These are phyloP conservation scores for Dendryphion nanum DNA, from an alignment of 2,329 filamentous ascomycete species.

Conservation along the genomic window DNA sequence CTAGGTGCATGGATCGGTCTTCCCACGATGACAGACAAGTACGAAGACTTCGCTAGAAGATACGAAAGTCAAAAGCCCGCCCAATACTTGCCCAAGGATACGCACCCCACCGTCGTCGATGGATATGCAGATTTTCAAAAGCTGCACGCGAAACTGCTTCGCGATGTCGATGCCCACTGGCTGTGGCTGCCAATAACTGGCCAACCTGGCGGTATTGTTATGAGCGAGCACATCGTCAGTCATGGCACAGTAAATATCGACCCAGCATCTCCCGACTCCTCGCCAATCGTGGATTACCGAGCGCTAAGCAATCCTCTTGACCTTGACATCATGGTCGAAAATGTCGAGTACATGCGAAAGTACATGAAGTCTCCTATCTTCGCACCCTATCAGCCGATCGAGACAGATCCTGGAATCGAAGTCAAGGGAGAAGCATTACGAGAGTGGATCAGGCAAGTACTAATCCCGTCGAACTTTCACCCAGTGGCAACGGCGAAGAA, in stretches of 20 bases:
- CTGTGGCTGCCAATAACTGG: constrained; percentile 5
- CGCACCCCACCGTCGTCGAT: constrained; percentile 9
- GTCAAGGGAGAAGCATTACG: neutral
- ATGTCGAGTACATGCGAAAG: neutral
- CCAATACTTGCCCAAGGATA: constrained; percentile 20
- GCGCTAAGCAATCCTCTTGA: neutral
- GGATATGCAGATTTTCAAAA: constrained; percentile 13
- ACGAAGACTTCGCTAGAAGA: constrained; percentile 18
- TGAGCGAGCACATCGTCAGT: neutral
- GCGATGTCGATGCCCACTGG: constrained; percentile 15
- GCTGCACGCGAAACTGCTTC: constrained; percentile 22
- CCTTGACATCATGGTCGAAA: neutral
- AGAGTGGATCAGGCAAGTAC: constrained; percentile 1
- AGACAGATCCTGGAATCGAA: neutral
- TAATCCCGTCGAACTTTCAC: neutral
- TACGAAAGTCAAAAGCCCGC: constrained; percentile 8
- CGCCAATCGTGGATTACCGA: neutral
- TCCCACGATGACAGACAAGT: constrained; percentile 5
- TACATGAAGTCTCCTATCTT: neutral
- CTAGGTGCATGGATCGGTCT: constrained; percentile 7
- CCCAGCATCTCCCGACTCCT: neutral
- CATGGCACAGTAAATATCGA: neutral
- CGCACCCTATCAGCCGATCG: neutral
- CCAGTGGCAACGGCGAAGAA: constrained; percentile 5
- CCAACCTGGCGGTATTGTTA: constrained; percentile 3